Base-by-base conservation (phyloP, 805 yeast species). In the Cyberlindnera japonica region DNA sequence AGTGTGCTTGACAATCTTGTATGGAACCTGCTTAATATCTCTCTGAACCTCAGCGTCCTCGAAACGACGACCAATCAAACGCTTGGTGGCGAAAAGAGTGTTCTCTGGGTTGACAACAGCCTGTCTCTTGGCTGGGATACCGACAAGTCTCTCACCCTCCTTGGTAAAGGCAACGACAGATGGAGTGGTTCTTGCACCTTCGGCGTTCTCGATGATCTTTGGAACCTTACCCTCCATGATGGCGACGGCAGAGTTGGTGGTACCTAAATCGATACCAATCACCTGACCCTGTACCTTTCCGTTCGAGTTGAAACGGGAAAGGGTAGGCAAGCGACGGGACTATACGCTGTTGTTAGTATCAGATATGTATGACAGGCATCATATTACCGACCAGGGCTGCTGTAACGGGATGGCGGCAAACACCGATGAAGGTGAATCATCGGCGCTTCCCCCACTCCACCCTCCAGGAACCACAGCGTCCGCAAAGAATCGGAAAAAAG, bases 161-260 rank as follows among this genome's bases (percentile, higher is more conserved):
- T 71, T 72, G 50, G 77, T 65, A 61, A 77, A 78, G 21, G 90
- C 89, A 30, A 84, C 93, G 18, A 83, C 74, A 33, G 61, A 57
- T 54, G 61, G 61, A 22, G 61, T 57, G 18, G 93, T 83, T 62
- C 90, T 69, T 42, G 79, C 77, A 44, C 93, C 93, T 65, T 84
- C 87, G 50, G 81, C 83, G 59, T 83, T 82, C 64, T 85, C 91
- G 44, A 84, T 72, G 45, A 84, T 82, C 57, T 77, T 77, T 64
- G 82, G 80, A 37, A 82, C 67, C 29, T 57, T 57, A 54, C 61
- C 61, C 45, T 57, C 61, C 61, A 57, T 57, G 35, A 57, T 37
- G 41, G 95, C 93, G 35, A 84, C 91, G n/a, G 93, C 95, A 40
- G 91, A 83, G 67, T 85, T 85, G 38, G 95, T 85, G 38, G 95